Percentiles rank a stretch among this genome's conserved stretches.
Conservation (phyloP, 495 filamentous ascomycete species). For the Penicillium mononematosum region DNA sequence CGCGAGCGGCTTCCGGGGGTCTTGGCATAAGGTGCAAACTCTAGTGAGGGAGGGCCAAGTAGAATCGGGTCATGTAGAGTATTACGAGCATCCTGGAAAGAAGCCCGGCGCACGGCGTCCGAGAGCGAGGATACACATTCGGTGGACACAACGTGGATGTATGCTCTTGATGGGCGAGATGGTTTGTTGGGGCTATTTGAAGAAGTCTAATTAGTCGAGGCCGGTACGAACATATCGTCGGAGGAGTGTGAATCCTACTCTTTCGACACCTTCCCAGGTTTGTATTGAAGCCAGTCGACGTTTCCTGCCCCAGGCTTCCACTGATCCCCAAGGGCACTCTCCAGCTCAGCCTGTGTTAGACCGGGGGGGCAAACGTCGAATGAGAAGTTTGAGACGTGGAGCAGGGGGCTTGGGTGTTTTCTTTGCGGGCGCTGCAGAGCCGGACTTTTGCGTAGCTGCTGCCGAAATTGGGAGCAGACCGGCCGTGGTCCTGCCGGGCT, state of each 20-base stretch:
- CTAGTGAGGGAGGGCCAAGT: conserved; percentile 70
- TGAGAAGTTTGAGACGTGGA: conserved; percentile 76
- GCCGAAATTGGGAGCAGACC: conserved; percentile 62
- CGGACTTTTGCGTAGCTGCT: conserved; percentile 57
- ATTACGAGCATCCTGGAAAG: conserved; percentile 73
- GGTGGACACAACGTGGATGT: conserved; percentile 67
- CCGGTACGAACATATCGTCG: conserved; percentile 8
- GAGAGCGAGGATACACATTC: conserved; percentile 60
- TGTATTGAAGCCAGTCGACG: conserved; percentile 78
- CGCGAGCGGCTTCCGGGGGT: conserved; percentile 67
- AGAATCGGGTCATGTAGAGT: conserved; percentile 65
- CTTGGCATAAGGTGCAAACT: conserved; percentile 80
- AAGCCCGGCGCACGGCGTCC: conserved; percentile 60
- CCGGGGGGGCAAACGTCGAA: conserved; percentile 86
- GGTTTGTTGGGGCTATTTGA: conserved; percentile 67
- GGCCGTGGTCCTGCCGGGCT: conserved; percentile 43
- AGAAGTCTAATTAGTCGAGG: conserved; percentile 15
- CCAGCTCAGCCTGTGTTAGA: conserved; percentile 77
- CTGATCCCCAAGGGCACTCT: conserved; percentile 69
- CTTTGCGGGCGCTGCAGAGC: conserved; percentile 42
- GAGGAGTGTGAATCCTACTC: conserved; percentile 55
- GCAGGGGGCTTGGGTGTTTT: conserved; percentile 55
- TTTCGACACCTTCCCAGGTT: conserved; percentile 79
- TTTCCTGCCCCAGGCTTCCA: conserved; percentile 78
- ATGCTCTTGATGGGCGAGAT: conserved; percentile 73